Conservation (phyloP, 78 protist species). For the Dictyostelium capitatum region DNA sequence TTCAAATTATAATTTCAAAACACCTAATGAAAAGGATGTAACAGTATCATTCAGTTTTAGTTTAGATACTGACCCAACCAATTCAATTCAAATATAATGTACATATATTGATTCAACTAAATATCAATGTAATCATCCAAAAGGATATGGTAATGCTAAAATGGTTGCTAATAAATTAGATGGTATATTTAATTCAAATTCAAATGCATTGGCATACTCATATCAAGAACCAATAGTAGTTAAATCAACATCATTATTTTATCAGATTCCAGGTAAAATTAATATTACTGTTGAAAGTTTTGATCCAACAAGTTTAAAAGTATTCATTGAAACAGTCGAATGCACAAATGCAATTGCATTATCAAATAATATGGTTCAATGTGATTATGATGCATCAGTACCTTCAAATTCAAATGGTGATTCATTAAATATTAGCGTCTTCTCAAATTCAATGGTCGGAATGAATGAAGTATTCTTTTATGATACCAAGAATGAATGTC, state of each 20-base stretch:
- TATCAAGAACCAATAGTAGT: conserved; percentile 20
- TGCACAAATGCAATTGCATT: neutral
- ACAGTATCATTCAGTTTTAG: neutral
- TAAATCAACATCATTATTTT: neutral
- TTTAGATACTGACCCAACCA: neutral
- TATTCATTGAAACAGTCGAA: neutral
- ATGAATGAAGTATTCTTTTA: conserved; percentile 30
- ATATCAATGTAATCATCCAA: neutral
- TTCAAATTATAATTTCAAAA: neutral
- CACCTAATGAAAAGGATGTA: neutral
- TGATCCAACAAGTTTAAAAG: neutral
- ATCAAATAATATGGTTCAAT: neutral
- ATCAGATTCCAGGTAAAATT: neutral
- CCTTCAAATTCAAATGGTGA: neutral
- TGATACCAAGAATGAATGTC: neutral
- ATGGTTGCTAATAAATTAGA: neutral
- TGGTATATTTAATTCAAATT: neutral
- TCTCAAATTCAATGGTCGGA: neutral
- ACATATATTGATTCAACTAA: neutral
- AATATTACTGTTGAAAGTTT: neutral
- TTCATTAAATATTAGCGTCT: neutral
- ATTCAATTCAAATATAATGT: neutral
- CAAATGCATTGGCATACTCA: neutral
- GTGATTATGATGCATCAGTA: neutral
- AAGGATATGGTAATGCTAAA: conserved; percentile 14